Conservation (phyloP, 768 basidiomycete genomes). For the Neoboletus brunneissimus region DNA sequence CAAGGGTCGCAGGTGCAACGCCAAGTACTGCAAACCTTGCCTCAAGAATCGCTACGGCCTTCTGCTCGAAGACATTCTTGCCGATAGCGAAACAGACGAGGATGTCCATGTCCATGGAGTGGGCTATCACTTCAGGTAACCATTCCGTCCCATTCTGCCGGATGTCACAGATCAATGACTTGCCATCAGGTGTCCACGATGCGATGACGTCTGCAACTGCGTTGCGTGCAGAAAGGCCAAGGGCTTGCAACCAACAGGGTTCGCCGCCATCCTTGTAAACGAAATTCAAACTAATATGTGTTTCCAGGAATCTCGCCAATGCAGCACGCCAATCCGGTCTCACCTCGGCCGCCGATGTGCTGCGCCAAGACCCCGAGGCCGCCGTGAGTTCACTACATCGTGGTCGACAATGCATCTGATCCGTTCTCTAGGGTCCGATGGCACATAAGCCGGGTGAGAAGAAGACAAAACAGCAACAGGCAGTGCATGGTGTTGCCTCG, state of each 20-base stretch:
- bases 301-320: slow-evolving; percentile 37
- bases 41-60: slow-evolving; percentile 64
- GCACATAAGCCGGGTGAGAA: slow-evolving; percentile 24
- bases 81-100: slow-evolving; percentile 29
- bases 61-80: slow-evolving; percentile 42
- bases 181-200: slow-evolving; percentile 61
- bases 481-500: background rate
- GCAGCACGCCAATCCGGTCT: slow-evolving; percentile 38
- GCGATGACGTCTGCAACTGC: slow-evolving; percentile 67
- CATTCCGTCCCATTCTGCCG: slow-evolving; percentile 8
- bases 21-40: slow-evolving; percentile 63
- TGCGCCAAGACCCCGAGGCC: slow-evolving; percentile 33
- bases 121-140: slow-evolving; percentile 54
- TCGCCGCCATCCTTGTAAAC: slow-evolving; percentile 17
- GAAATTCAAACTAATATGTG: slow-evolving; percentile 6
- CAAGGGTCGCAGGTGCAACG: slow-evolving; percentile 45
- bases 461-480: slow-evolving; percentile 14
- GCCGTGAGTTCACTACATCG: slow-evolving; percentile 22
- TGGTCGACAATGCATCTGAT: slow-evolving; percentile 7
- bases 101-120: slow-evolving; percentile 29
- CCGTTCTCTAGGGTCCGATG: slow-evolving; percentile 26
- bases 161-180: slow-evolving; percentile 14
- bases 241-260: slow-evolving; percentile 63
- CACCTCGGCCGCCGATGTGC: slow-evolving; percentile 38
- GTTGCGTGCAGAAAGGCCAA: slow-evolving; percentile 59